A percentile compares a stretch with the other conserved stretches of the same genome.
Evolutionary conservation across 345 rosid species (phyloP).

Genomic region (Mangifera indica): DNA sequence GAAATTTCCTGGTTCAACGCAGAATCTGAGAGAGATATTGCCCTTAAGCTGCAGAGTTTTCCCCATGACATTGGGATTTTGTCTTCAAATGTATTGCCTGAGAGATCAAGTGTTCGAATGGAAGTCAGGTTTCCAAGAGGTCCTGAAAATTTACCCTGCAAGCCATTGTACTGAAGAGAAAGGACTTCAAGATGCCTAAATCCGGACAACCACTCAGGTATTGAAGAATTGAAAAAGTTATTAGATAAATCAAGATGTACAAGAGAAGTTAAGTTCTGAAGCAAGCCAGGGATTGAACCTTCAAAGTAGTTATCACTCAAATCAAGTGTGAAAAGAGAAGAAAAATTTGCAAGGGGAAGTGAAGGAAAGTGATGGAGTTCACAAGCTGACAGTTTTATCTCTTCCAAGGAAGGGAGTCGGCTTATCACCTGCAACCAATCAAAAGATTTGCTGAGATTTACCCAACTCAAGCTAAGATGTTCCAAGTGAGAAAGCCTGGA

Average conservation of each 20-base stretch:
- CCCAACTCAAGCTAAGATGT: neutral
- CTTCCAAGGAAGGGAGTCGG: neutral
- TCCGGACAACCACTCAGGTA: neutral
- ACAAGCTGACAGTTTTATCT: neutral
- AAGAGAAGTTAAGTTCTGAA: slow-evolving; percentile 10
- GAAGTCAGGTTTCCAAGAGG: slow-evolving; percentile 14
- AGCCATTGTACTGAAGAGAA: neutral
- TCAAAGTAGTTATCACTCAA: neutral
- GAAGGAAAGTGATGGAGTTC: neutral
- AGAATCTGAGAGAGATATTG: neutral
- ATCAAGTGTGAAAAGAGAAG: neutral
- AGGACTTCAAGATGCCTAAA: neutral
- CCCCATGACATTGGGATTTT: no score
- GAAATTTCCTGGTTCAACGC: neutral
- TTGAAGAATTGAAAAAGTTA: neutral
- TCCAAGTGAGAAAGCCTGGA: neutral
- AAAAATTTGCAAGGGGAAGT: neutral
- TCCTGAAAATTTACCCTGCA: neutral
- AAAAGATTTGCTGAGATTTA: neutral
- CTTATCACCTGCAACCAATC: neutral
- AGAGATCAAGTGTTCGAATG: slow-evolving; percentile 10
- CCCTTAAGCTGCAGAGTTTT: neutral
- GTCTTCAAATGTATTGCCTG: neutral
- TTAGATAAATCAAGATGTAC: neutral
- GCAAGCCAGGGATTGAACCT: neutral